Conservation (phyloP, 495 filamentous ascomycete species). For the Aeminium ludgeri region DNA sequence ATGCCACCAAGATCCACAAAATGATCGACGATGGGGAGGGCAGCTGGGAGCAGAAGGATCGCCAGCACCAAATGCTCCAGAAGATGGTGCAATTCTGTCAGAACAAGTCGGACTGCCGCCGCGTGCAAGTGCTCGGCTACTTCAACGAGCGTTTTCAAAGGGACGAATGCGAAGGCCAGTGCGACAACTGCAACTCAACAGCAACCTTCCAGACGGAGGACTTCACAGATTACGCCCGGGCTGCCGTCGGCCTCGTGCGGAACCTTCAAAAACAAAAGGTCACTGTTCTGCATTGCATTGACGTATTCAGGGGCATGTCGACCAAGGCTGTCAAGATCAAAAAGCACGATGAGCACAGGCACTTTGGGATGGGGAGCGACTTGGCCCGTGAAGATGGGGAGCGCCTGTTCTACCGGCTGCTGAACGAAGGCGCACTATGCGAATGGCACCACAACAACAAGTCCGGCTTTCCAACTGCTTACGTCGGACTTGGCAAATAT, state of each 20-base stretch:
- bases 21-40: constrained; percentile 74
- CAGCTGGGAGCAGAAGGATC: constrained; percentile 55
- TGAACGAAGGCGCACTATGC: constrained; percentile 42
- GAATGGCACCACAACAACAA: constrained; percentile 46
- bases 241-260: constrained; percentile 48
- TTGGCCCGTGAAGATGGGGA: constrained; percentile 45
- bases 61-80: constrained; percentile 69
- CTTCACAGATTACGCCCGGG: constrained; percentile 54
- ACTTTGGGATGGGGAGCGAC: constrained; percentile 38
- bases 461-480: constrained; percentile 41
- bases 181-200: constrained; percentile 73
- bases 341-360: constrained; percentile 31
- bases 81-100: constrained; percentile 76
- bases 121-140: constrained; percentile 76
- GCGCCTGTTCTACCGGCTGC: constrained; percentile 44
- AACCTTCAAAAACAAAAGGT: constrained; percentile 27
- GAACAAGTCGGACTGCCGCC: constrained; percentile 67
- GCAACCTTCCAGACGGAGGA: constrained; percentile 51
- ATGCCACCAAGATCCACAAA: constrained; percentile 41
- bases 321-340: constrained; percentile 32
- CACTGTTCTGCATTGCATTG: constrained; percentile 38
- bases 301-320: constrained; percentile 42
- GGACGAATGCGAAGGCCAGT: constrained; percentile 52
- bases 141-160: constrained; percentile 70
- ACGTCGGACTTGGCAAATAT: constrained; percentile 39